A percentile compares a stretch with the other conserved stretches of the same genome.
These are phyloP conservation scores for Yarrowia alimentaria DNA, from an alignment of 805 yeast species.

Conservation along the genomic window DNA sequence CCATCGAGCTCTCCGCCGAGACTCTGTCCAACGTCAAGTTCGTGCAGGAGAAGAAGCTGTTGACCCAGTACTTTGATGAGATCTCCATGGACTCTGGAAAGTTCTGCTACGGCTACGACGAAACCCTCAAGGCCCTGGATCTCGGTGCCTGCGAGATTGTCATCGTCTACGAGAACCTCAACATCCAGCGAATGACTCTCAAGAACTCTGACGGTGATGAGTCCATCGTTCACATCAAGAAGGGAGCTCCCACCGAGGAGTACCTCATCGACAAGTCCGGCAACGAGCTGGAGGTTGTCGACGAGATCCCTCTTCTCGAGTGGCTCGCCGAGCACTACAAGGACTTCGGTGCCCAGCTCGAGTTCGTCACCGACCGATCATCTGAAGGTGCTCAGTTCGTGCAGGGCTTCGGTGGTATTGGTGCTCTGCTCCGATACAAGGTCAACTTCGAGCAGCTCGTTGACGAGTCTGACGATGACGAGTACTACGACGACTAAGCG, in stretches of 20 bases:
- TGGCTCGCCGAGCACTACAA: slow-evolving; percentile 98
- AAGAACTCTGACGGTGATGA: slow-evolving; percentile 80
- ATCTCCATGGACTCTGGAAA: slow-evolving; percentile 96
- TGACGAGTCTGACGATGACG: slow-evolving; percentile 87
- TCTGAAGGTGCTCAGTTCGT: slow-evolving; percentile 99
- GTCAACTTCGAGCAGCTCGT: slow-evolving; percentile 94
- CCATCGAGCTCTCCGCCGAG: slow-evolving; percentile 96
- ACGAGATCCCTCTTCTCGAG: slow-evolving; percentile 83
- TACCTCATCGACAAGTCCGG: slow-evolving; percentile 81
- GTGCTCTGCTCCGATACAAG: slow-evolving; percentile 93
- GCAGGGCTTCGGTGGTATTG: slow-evolving; percentile 98
- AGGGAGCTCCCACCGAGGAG: slow-evolving; percentile 69
- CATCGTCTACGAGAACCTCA: slow-evolving; percentile 90
- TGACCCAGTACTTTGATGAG: slow-evolving; percentile 91
- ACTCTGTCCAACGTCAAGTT: slow-evolving; percentile 95
- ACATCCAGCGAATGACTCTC: slow-evolving; percentile 75
- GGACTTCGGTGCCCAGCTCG: slow-evolving; percentile 90
- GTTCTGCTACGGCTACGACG: slow-evolving; percentile 96
- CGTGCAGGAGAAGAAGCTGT: slow-evolving; percentile 95
- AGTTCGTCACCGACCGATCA: slow-evolving; percentile 93
- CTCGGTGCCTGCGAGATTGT: slow-evolving; percentile 93
- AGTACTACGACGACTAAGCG: slow-evolving; percentile 51
- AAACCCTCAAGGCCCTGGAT: slow-evolving; percentile 93
- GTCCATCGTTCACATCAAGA: slow-evolving; percentile 68
- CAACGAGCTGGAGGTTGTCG: slow-evolving; percentile 82